Base-by-base conservation (phyloP, 2,329 filamentous ascomycete species). In the Tolypocladium tundrense region DNA sequence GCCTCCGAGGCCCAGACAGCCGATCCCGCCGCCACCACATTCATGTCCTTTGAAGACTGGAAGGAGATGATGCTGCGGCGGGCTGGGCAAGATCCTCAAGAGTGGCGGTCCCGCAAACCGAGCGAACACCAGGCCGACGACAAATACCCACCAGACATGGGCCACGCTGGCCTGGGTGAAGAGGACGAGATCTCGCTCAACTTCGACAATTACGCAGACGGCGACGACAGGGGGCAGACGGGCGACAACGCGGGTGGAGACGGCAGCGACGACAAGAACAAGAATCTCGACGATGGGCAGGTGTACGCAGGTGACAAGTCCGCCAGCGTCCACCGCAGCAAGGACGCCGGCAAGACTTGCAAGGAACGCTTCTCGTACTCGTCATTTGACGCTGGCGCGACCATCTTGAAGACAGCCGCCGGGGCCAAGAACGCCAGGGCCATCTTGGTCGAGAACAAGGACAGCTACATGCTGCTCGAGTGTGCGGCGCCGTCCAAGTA, bases 31-130 rank as follows among this genome's bases (percentile, higher is more conserved):
- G 50, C 65, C 13, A 66, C 67, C 7, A 63, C 91, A 8, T 97
- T 97, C 70, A 85, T 97, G 66, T 97, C 94, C 0, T 99, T 99
- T 66, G 94, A 97, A 70, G 93, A 97, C 67, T 99, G 94, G 94
- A 97, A 96, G 75, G 90, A 88, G 67, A 88, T 92, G 77, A 96
- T 96, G 75, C 76, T 97, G 21, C 89, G 87, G 55, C 90, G 91
- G 68, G 87, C 85, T 4, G 93, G 91, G 14, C 93, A 97, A 68
- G 80, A 84, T 57, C 77, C 77, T 7, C 72, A 91, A 77, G 68
- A 88, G 74, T 63, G 90, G 81, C 72, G 86, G 81, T 72, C 80
- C 81, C 68, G 88, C 76, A 69, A 84, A 78, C 63, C 79, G 67
- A 70, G 78, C 76, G 72, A 82, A 69, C 67, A 75, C 68, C 62